These are phyloP conservation scores for Mrakia blollopis DNA, from an alignment of 768 basidiomycete genomes.

Conservation along the genomic window DNA sequence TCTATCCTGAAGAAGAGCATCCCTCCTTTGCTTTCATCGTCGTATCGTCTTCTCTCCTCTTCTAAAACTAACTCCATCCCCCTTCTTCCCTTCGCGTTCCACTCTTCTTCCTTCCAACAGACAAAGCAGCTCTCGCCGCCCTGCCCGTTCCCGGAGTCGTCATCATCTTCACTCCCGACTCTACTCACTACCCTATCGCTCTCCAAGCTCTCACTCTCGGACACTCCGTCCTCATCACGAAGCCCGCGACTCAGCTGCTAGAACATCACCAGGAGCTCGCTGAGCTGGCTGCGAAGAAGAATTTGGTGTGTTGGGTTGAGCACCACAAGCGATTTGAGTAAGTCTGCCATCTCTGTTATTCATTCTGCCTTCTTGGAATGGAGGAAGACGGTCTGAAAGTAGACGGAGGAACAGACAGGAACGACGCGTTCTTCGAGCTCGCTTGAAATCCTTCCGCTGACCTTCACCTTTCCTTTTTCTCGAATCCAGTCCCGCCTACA, in stretches of 20 bases:
- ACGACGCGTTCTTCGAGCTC: too few relatives aligned
- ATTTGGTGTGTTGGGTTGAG: slow-evolving; percentile 87
- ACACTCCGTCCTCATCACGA: slow-evolving; percentile 85
- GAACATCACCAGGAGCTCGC: slow-evolving; percentile 75
- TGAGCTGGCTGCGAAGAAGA: slow-evolving; percentile 67
- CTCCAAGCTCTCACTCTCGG: slow-evolving; percentile 64
- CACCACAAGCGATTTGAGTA: slow-evolving; percentile 75
- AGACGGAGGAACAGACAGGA: too few relatives aligned
- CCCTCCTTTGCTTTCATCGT: background rate
- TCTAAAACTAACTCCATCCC: background rate
- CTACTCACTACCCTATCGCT: slow-evolving; percentile 84
- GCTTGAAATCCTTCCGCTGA: too few relatives aligned
- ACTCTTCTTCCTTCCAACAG: background rate
- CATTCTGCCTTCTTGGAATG: too few relatives aligned
- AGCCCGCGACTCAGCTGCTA: slow-evolving; percentile 82
- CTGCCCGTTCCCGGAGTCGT: slow-evolving; percentile 17
- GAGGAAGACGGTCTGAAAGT: too few relatives aligned
- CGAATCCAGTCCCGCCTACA: slow-evolving; percentile 62
- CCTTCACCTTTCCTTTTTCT: too few relatives aligned
- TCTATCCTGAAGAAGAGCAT: too few relatives aligned
- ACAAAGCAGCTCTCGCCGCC: slow-evolving; percentile 10
- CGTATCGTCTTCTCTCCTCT: background rate
- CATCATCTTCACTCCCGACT: slow-evolving; percentile 71
- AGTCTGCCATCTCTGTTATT: too few relatives aligned
- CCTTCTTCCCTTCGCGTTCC: background rate